phyloP scores from a whole-genome alignment of 2,329 filamentous ascomycete genomes.

The Juglanconis sp. region DNA sequence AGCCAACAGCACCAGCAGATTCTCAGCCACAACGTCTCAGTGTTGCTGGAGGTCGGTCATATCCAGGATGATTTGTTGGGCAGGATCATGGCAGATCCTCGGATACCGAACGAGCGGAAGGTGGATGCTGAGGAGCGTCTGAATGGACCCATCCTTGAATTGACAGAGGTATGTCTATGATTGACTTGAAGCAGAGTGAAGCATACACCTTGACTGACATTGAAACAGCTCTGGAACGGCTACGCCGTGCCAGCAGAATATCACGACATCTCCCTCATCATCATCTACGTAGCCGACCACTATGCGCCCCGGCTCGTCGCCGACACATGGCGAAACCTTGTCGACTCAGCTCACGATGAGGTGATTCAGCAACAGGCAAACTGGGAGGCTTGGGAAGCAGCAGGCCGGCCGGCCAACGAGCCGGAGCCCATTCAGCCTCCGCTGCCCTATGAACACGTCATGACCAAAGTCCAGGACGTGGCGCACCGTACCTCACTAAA shows the following conservation, averaged over 20 bases:
- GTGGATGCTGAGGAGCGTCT: slow-evolving; percentile 64
- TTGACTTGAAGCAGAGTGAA: neutral
- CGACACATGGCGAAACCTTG: slow-evolving; percentile 78
- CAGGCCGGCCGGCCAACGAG: slow-evolving; percentile 38
- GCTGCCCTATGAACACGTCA: slow-evolving; percentile 68
- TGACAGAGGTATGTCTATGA: slow-evolving; percentile 65
- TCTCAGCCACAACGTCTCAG: slow-evolving; percentile 78
- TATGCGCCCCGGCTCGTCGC: slow-evolving; percentile 81
- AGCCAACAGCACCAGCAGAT: slow-evolving; percentile 79
- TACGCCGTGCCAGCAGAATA: slow-evolving; percentile 86
- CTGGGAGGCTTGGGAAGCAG: slow-evolving; percentile 32
- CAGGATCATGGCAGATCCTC: slow-evolving; percentile 68
- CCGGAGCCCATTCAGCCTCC: slow-evolving; percentile 37
- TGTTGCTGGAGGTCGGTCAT: slow-evolving; percentile 86
- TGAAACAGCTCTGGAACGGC: slow-evolving; percentile 75
- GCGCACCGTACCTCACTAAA: slow-evolving; percentile 63
- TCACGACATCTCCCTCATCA: slow-evolving; percentile 87
- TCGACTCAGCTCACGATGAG: slow-evolving; percentile 67
- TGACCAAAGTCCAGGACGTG: slow-evolving; percentile 61
- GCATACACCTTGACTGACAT: neutral
- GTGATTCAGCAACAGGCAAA: slow-evolving; percentile 35
- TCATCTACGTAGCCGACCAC: slow-evolving; percentile 89
- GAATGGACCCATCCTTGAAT: slow-evolving; percentile 71
- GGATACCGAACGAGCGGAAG: slow-evolving; percentile 63
- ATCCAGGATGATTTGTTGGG: slow-evolving; percentile 91